Evolutionary conservation across 1,139 yeast genomes (phyloP), one percentile per base, ranked within the genome.

Genomic region (Yamadazyma diddensiae): DNA sequence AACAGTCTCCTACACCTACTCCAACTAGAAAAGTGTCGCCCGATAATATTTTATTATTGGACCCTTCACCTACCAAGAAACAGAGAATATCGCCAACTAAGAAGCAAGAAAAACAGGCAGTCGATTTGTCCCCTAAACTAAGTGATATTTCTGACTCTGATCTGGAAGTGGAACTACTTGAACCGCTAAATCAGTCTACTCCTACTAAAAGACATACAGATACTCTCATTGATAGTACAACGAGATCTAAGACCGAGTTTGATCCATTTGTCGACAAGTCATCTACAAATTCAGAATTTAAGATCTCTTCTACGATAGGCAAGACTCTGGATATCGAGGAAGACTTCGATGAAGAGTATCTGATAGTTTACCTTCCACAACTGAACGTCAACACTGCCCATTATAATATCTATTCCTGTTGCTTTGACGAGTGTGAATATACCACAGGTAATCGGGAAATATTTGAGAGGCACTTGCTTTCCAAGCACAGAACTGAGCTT

Each of bases 391-490:
- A 30, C 21, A 15, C 38, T 3, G 6, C 23, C 7, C 25, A 34
- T 10, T 16, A 26, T 14, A 21, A 30, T 16, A 34, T 61, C 3
- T 57, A 44, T 31, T 28, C 41, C 16, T 65, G 72, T 43, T 63
- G 64, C 3, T 59, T 65, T 34, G 38, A 41, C 5, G 29, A 38
- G 4, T 65, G 72, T 38, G 31, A 43, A 10, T 61, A 57, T 29
- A 53, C 62, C 21, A 57, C 70, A 0, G 67, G 65, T 0, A 61
- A 61, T 34, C 55, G 50, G 24, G 30, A 38, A 6, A 35, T 60
- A 17, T 65, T 62, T 41, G 51, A 55, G 29, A 43, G 42, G 3
- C 73, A 67, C 39, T 44, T 67, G 8, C 38, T 64, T 4, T 48
- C 48, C 2, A 31, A 29, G 8, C 73, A 67, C 36, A 21, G 47